phyloP scores from a whole-genome alignment of 2,329 filamentous ascomycete genomes.

The Xylaria digitata region DNA sequence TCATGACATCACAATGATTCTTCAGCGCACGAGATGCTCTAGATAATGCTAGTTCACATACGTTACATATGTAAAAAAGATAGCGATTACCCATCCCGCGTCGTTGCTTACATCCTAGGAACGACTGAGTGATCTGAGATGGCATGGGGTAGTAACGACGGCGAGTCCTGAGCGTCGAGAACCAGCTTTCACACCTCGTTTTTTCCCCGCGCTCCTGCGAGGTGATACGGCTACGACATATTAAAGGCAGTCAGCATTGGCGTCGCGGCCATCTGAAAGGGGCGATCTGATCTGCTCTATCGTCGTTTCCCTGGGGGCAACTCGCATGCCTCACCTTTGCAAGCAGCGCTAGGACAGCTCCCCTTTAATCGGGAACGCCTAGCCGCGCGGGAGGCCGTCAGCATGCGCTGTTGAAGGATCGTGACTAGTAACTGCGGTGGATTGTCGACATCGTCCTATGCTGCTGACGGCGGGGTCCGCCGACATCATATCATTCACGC shows the following conservation, averaged over 20 bases:
- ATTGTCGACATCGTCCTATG: conserved; percentile 5
- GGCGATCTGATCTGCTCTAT: neutral
- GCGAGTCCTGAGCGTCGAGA: neutral
- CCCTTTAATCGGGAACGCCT: neutral
- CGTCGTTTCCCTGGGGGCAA: neutral
- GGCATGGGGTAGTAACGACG: neutral
- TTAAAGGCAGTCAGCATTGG: too few species aligned
- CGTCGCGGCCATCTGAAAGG: neutral
- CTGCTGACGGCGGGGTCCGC: conserved; percentile 11
- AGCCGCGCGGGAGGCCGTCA: neutral
- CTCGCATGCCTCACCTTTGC: neutral
- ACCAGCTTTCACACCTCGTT: neutral
- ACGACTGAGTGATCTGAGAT: neutral
- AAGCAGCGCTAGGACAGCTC: neutral
- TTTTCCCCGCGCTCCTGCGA: neutral
- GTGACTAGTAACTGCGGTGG: neutral
- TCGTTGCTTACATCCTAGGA: neutral
- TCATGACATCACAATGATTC: conserved; percentile 9
- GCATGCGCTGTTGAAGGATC: neutral
- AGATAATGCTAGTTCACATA: neutral
- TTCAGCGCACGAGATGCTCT: neutral
- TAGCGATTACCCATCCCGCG: conserved; percentile 4
- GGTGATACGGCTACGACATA: too few species aligned
- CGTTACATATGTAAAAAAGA: neutral
- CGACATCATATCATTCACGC: neutral